A percentile compares a stretch with the other conserved stretches of the same genome.
phyloP scores from a whole-genome alignment of 2,329 filamentous ascomycete species.

The Capronia americana region DNA sequence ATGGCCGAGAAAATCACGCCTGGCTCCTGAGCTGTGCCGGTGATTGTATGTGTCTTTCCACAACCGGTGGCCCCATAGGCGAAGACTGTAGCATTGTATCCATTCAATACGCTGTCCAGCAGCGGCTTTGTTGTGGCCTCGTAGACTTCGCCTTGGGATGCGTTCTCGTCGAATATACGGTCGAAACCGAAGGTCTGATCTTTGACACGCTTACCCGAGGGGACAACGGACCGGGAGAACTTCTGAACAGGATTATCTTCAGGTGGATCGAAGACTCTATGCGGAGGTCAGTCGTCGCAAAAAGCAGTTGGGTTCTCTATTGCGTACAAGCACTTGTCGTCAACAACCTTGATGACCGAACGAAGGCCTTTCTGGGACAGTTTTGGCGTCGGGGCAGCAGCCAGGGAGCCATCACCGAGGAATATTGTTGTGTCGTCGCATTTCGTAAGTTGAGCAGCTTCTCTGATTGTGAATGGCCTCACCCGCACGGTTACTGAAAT shows the following conservation, averaged over 20 bases:
- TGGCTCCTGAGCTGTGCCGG: constrained; percentile 86
- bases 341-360: constrained; percentile 92
- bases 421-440: constrained; percentile 86
- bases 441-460: constrained; percentile 84
- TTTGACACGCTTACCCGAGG: constrained; percentile 88
- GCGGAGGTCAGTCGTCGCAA: constrained; percentile 1
- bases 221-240: constrained; percentile 81
- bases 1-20: constrained; percentile 99
- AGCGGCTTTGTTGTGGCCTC: constrained; percentile 87
- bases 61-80: constrained; percentile 97
- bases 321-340: constrained; percentile 91
- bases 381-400: constrained; percentile 83
- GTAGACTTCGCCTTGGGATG: constrained; percentile 90
- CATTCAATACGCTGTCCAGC: constrained; percentile 94
- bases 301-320: background rate
- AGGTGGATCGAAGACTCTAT: constrained; percentile 92
- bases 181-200: constrained; percentile 98
- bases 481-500: constrained; percentile 65
- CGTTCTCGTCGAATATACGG: constrained; percentile 94
- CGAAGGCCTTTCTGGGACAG: constrained; percentile 84
- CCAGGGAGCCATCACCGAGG: constrained; percentile 94
- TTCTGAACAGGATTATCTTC: constrained; percentile 91
- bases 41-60: constrained; percentile 98
- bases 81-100: constrained; percentile 98
- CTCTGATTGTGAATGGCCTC: constrained; percentile 77